Evolutionary conservation across 2,329 filamentous ascomycete genomes (phyloP).

Genomic region (Aspergillus tubingensis): DNA sequence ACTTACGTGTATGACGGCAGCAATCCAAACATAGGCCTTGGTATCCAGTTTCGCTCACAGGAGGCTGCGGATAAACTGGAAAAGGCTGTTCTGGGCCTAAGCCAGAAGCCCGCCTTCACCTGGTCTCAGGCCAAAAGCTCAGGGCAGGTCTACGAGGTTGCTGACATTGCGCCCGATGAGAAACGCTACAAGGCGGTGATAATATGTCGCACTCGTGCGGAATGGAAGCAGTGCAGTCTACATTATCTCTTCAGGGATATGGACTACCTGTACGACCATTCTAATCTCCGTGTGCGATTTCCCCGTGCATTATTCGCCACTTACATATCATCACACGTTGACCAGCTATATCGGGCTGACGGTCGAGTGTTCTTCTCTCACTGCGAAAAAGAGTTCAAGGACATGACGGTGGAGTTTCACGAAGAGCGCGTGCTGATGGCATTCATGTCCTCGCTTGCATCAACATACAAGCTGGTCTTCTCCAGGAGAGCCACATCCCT

Average conservation of each 20-base stretch:
- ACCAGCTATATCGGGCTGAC: slow-evolving; percentile 30
- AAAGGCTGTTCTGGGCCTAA: slow-evolving; percentile 27
- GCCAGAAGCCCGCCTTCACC: slow-evolving; percentile 23
- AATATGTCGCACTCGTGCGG: slow-evolving; percentile 21
- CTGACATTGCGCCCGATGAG: slow-evolving; percentile 28
- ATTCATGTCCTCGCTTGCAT: slow-evolving; percentile 33
- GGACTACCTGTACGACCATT: slow-evolving; percentile 31
- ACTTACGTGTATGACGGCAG: slow-evolving; percentile 34
- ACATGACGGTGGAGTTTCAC: slow-evolving; percentile 24
- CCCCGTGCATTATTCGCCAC: slow-evolving; percentile 29
- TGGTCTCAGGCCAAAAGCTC: slow-evolving; percentile 28
- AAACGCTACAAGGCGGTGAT: slow-evolving; percentile 35
- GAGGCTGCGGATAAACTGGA: slow-evolving; percentile 31
- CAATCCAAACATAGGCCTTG: slow-evolving; percentile 32
- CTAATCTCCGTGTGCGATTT: slow-evolving; percentile 27
- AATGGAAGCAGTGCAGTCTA: slow-evolving; percentile 30
- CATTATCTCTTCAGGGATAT: slow-evolving; percentile 33
- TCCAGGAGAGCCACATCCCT: slow-evolving; percentile 30
- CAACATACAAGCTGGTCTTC: slow-evolving; percentile 29
- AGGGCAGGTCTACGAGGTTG: slow-evolving; percentile 30
- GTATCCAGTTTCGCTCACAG: slow-evolving; percentile 27
- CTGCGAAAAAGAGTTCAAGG: slow-evolving; percentile 28
- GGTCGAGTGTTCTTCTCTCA: slow-evolving; percentile 31
- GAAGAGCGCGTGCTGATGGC: slow-evolving; percentile 19
- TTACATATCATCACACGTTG: slow-evolving; percentile 35